Evolutionary conservation across 331 rosid species (phyloP).

Genomic region (Acacia pycnantha): DNA sequence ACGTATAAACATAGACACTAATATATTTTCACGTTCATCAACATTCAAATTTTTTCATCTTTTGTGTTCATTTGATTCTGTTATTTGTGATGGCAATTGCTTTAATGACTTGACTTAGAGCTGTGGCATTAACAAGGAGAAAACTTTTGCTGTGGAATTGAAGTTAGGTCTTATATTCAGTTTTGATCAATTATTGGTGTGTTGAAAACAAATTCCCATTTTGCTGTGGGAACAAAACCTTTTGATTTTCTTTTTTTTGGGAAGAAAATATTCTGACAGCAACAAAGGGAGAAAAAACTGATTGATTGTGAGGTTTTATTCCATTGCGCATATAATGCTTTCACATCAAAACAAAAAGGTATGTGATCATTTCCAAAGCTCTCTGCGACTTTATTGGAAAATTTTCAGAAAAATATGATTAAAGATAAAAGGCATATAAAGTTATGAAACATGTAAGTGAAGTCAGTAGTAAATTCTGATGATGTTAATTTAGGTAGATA

Average conservation of each 20-base stretch:
- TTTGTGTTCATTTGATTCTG: neutral
- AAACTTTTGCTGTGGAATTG: neutral
- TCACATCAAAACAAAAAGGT: slow-evolving; percentile 26
- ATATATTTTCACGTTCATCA: too few relatives aligned
- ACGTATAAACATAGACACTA: too few relatives aligned
- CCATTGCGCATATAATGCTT: slow-evolving; percentile 16
- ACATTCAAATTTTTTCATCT: neutral
- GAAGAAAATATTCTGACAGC: neutral
- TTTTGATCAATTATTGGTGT: too few relatives aligned
- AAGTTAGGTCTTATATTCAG: neutral
- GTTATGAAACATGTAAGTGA: too few relatives aligned
- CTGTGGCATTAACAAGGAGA: too few relatives aligned
- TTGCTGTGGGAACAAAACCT: neutral
- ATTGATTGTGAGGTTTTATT: slow-evolving; percentile 24
- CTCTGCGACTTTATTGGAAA: neutral
- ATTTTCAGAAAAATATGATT: too few relatives aligned
- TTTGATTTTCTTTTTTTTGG: neutral
- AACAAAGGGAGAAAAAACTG: neutral
- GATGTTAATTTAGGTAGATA: too few relatives aligned
- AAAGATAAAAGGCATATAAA: too few relatives aligned
- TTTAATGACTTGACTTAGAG: neutral
- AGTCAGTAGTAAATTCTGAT: too few relatives aligned
- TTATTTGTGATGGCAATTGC: neutral
- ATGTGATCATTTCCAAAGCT: slow-evolving; percentile 29
- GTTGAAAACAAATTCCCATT: neutral